Base-by-base conservation (phyloP, 2,329 filamentous ascomycete genomes). In the Elsinoe ampelina region DNA sequence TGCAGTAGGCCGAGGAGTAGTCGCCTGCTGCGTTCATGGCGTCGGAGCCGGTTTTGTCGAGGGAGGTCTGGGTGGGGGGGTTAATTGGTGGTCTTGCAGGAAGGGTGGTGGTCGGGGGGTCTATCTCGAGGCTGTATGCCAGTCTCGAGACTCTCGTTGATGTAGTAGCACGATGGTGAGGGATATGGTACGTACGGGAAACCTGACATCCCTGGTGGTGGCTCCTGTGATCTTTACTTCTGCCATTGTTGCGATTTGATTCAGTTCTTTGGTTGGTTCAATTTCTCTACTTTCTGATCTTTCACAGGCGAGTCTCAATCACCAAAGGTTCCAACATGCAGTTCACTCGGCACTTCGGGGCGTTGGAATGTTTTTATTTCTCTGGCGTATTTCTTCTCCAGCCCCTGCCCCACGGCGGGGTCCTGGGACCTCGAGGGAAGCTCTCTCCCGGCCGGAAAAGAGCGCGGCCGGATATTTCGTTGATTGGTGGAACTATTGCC, bases 11-110 rank as follows among this genome's bases (percentile, higher is more conserved):
- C 11, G 90, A 80, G 1, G 89, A 95, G 74, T 95, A 95, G 73
- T 95, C 89, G 60, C 89, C 87, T 2, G 90, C 89, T 2, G 88
- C 87, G 68, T 96, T 95, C 91, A 95, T 96, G 67, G 89, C 91
- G 80, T 96, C 91, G 7, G 89, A 95, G 66, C 90, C 90, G n/a
- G 89, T 95, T 76, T 92, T 93, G 74, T 95, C 89, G 60, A 96
- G 83, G 39, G 90, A 95, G n/a, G 90, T 96, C 71, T 81, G 54
- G 6, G 19, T 17, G 34, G 34, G 15, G 35, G 52, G 34, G 48
- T 59, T 39, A 59, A 47, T 50, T 22, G 5, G 15, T 42, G 38
- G 11, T n/a, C 20, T 10, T 10, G 15, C 12, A 6, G 26, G 26
- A 8, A 8, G 26, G 22, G 26, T 30, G 26, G 4, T 30, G 5